Base-by-base conservation (phyloP, 1,284 basidiomycete species). In the Heimioporus punctisporus region DNA sequence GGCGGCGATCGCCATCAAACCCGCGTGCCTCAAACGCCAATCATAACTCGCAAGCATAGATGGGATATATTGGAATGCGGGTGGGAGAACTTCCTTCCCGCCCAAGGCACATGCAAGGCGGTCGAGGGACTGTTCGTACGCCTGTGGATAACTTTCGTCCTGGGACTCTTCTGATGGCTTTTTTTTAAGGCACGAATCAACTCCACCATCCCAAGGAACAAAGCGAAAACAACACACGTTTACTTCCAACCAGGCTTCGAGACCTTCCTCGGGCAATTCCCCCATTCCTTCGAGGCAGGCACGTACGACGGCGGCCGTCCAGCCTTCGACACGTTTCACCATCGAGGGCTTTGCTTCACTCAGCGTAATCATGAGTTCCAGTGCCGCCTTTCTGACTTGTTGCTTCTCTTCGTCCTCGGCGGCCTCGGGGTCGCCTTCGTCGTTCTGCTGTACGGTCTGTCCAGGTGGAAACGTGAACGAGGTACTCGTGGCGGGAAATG, bases 211-310 rank as follows among this genome's bases (percentile, higher is more conserved):
- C 28, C 31, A 21, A 24, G 25, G 37, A 6, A 12, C 34, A 14
- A 5, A 27, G 23, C 31, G 31, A 19, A 34, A 19, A 41, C 8
- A 27, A 76, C 79, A 61, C 64, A 93, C 90, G 69, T 94, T 90
- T 25, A 87, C 86, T 23, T 82, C 80, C 23, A 91, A 70, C 90
- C 90, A 93, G 2, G 72, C 74, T 8, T 81, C 77, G 50, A 85
- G 74, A 27, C 81, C 78, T 39, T 83, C 83, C 39, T 86, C 76
- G 11, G 85, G 81, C 26, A 93, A 76, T 69, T 92, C 89, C 23
- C 86, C 84, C 89, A 92, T 93, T 1, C 86, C 87, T 61, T 92
- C 90, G 40, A 91, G 70, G 69, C 89, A 92, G 5, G 86, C 87
- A 5, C 85, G 73, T 1, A 92, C 86, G 37, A 90, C 71, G 17